A percentile compares a stretch with the other conserved stretches of the same genome.
phyloP scores from a whole-genome alignment of 192 early-diverging fungal species.

The Geranomyces michiganensis region DNA sequence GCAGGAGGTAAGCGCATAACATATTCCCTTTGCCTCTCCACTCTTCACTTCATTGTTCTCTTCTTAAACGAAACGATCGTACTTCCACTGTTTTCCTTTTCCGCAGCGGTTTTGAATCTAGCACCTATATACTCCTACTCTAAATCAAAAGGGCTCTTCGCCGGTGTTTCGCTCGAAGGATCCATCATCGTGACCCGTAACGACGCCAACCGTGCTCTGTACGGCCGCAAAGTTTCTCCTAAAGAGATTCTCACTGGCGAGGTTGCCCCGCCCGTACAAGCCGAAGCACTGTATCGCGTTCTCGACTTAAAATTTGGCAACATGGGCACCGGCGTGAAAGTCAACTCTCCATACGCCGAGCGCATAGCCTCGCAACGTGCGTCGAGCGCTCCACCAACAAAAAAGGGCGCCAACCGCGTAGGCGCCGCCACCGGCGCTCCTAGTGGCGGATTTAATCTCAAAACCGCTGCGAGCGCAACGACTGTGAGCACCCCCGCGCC shows the following conservation, averaged over 20 bases:
- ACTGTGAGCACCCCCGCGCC: background rate
- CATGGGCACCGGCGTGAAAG: slow-evolving; percentile 27
- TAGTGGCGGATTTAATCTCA: background rate
- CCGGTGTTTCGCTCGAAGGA: slow-evolving; percentile 87
- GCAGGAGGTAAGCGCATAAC: slow-evolving; percentile 62
- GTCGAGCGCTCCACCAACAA: background rate
- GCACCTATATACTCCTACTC: slow-evolving; percentile 93
- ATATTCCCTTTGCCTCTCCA: too few species aligned
- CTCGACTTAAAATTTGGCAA: slow-evolving; percentile 56
- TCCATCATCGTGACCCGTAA: slow-evolving; percentile 81
- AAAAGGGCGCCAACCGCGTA: background rate
- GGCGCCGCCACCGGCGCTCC: background rate
- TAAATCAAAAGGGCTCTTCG: slow-evolving; percentile 90
- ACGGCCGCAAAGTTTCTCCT: slow-evolving; percentile 63
- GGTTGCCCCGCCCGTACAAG: slow-evolving; percentile 75
- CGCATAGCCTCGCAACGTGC: slow-evolving; percentile 10
- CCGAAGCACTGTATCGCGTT: slow-evolving; percentile 81
- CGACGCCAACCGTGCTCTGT: slow-evolving; percentile 83
- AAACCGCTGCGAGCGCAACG: background rate
- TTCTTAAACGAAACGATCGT: too few species aligned
- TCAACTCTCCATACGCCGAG: slow-evolving; percentile 6
- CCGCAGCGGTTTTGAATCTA: slow-evolving; percentile 54
- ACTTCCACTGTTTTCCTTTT: too few species aligned
- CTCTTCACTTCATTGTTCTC: too few species aligned
- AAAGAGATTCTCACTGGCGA: slow-evolving; percentile 73